Evolutionary conservation across 306 rosid species (phyloP).

Genomic region (Luffa acutangula): DNA sequence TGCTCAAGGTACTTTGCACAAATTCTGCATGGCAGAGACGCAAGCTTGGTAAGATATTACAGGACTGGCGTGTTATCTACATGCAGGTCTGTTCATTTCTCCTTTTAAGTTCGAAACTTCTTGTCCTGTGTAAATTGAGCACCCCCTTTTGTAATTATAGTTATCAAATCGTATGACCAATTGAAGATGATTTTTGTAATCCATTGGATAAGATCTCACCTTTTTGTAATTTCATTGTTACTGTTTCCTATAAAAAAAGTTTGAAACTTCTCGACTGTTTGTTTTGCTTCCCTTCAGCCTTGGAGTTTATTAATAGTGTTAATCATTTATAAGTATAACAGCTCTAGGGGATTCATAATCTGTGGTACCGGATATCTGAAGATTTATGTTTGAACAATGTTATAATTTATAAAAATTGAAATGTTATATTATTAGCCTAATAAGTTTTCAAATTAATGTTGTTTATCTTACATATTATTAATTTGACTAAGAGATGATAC

Average conservation of each 20-base stretch:
- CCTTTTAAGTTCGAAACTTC: conserved; percentile 2
- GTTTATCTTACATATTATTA: background rate
- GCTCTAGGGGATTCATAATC: background rate
- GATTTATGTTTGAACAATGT: background rate
- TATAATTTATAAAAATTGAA: background rate
- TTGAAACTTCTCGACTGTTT: conserved; percentile 7
- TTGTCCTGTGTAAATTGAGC: background rate
- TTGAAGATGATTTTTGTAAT: no score
- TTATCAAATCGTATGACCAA: no score
- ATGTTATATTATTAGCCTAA: background rate
- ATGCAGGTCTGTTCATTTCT: conserved; percentile 53
- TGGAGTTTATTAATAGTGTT: background rate
- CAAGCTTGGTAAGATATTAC: conserved; percentile 91
- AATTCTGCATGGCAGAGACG: conserved; percentile 98
- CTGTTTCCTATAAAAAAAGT: background rate
- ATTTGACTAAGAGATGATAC: background rate
- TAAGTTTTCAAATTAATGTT: background rate
- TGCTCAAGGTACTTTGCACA: conserved; percentile 79
- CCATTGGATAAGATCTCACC: no score
- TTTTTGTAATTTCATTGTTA: no score
- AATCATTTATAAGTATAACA: background rate
- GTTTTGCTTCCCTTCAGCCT: background rate
- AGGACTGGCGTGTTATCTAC: conserved; percentile 84
- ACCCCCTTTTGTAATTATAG: no score
- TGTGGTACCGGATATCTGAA: background rate